Evolutionary conservation across 331 rosid genomes (phyloP).

Genomic region (Rosa hybrid): DNA sequence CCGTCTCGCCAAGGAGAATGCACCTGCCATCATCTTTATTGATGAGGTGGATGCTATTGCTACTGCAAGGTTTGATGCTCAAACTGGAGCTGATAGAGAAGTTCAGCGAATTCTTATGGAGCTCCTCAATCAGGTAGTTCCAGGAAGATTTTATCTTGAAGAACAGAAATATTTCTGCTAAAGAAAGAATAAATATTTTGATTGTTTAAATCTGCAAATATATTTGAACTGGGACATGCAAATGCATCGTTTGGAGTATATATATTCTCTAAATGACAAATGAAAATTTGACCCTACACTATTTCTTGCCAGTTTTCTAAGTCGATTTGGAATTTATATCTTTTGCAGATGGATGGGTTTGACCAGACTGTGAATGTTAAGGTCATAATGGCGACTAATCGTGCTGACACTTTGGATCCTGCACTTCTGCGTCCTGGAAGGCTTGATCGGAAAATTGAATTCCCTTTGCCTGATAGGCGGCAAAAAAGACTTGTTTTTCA

Average conservation of each 20-base stretch:
- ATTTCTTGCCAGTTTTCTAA: not conserved
- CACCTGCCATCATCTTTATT: conserved; percentile 96
- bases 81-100: conserved; percentile 99
- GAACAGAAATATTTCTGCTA: not conserved
- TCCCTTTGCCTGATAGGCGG: conserved; percentile 94
- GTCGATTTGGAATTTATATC: not conserved
- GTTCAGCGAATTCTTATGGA: conserved; percentile 99
- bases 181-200: not conserved
- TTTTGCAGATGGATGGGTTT: conserved; percentile 92
- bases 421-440: conserved; percentile 99
- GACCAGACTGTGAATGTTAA: conserved; percentile 98
- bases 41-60: conserved; percentile 99
- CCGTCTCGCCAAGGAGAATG: conserved; percentile 98
- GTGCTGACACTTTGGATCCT: conserved; percentile 97
- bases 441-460: conserved; percentile 94
- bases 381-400: conserved; percentile 98
- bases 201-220: not conserved
- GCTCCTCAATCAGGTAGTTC: conserved; percentile 85
- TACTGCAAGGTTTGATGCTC: conserved; percentile 98
- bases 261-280: not conserved
- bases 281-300: not conserved
- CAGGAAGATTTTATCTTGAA: not conserved
- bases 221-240: not conserved
- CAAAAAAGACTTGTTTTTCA: conserved; percentile 98
- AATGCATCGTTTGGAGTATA: not conserved